phyloP scores from a whole-genome alignment of 805 yeast species.

The Teunomyces aglyptinius region DNA sequence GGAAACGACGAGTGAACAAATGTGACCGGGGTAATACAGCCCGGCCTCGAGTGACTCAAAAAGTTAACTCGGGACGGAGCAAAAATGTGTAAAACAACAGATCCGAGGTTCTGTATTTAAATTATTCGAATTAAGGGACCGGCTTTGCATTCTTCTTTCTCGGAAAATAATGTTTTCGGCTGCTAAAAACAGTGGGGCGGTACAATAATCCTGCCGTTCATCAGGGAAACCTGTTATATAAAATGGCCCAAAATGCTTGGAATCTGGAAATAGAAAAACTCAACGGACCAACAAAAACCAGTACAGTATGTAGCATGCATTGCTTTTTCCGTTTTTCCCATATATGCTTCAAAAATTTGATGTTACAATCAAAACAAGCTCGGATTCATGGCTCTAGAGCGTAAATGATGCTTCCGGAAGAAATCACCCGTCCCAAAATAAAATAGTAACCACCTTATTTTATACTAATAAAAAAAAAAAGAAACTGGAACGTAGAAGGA shows the following conservation, averaged over 20 bases:
- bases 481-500: not conserved
- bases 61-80: not conserved
- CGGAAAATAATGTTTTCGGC: not conserved
- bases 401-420: not conserved
- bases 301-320: not conserved
- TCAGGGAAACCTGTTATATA: too few species aligned
- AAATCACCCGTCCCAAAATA: not conserved
- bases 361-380: not conserved
- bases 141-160: not conserved
- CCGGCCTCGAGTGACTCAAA: not conserved
- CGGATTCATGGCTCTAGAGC: not conserved
- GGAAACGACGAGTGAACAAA: too few species aligned
- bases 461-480: not conserved
- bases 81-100: not conserved
- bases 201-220: too few species aligned
- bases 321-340: not conserved
- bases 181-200: not conserved
- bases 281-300: not conserved
- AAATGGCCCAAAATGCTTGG: too few species aligned
- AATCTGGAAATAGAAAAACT: too few species aligned
- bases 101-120: not conserved
- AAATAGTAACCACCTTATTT: not conserved
- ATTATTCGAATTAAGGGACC: not conserved
- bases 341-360: not conserved
- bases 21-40: not conserved